Evolutionary conservation across 768 basidiomycete species (phyloP), one percentile per base, ranked within the genome.

Genomic region (Sarcodon aspratus): DNA sequence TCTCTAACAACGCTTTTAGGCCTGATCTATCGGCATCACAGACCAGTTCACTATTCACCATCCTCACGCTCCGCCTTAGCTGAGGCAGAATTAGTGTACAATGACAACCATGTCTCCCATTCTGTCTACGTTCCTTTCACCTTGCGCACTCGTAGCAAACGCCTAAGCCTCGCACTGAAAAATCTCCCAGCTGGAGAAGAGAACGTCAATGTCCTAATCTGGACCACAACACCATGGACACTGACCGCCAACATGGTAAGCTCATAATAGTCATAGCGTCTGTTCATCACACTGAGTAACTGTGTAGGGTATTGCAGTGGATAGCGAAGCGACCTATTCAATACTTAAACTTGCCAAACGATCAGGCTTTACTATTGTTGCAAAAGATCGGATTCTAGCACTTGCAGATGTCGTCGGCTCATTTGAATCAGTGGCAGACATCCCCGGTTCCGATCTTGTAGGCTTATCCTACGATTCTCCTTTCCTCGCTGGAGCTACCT

Each of bases 181-280:
- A 50, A 66, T 12, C 50, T 71, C 12, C 47, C 74, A 7, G 54
- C 59, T 2, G 59, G 48, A 3, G 47, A 61, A 54, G 13, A 57
- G 45, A 61, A 64, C 2, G 63, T 82, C 9, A 71, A 73, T 31
- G 56, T 96, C 9, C 68, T 92, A 13, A 85, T 95, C 4, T 99
- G 95, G 95, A 98, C 95, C 2, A 98, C 95, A 3, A 98, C 95
- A 0, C 89, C 95, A 1, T 99, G 95, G 95, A 98, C 91, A 4
- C 67, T 98, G 44, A 91, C 88, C 6, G 89, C 91, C 1, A 98
- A 99, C 59, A 91, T 93, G 86, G 93, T 92, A 55, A 37, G 74
- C 52, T 7, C 18, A 13, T 53, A 49, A 33, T 15, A 42, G 15
- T 21, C n/a, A 6, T 12, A 50, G 36, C 36, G 38, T 5, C 2